Base-by-base conservation (phyloP, 768 basidiomycete species). In the Russula olivacea region DNA sequence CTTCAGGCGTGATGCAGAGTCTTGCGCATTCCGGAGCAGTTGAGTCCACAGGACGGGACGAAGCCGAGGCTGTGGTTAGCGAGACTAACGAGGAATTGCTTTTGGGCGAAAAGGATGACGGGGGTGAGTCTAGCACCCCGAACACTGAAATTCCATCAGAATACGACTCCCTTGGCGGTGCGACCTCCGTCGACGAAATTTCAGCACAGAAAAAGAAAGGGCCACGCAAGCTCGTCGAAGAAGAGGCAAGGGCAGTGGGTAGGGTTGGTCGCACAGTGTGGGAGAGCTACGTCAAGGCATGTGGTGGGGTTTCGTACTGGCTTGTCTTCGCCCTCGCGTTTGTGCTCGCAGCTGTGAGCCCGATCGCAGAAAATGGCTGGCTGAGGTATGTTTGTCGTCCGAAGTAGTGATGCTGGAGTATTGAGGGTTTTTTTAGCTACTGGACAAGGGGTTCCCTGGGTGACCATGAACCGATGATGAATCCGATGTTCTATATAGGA, bases 171-270 rank as follows among this genome's bases (percentile, higher is more conserved):
- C 76, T 77, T 12, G 80, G 50, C 34, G 38, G 74, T n/a, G 66
- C 76, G 15, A 73, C 78, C 12, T 70, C 72, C 9, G 73, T 74
- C 21, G 74, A 77, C 2, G 34, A 61, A 21, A 67, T 61, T 12
- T 38, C 57, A 3, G 55, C 41, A 4, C 45, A 74, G 62, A 72
- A 74, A 60, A 83, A 79, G 71, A 89, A 85, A 69, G 70, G 79
- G 1, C 88, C 93, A 0, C 80, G 91, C 41, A 95, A 94, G 71
- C 80, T 95, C 51, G 77, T 95, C 7, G 93, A 96, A 64, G 82
- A 83, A 56, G 82, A 83, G 67, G 75, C 77, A 65, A 74, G 81
- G 12, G 80, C 79, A 5, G 77, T 76, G 15, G 82, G 82, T 1
- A 70, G 78, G 34, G 80, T 83, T 60, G 73, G 74, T 45, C 73